Percentiles rank a stretch among this genome's conserved stretches.
Conservation (phyloP, 768 basidiomycete species). For the Boletus tomentosulus region DNA sequence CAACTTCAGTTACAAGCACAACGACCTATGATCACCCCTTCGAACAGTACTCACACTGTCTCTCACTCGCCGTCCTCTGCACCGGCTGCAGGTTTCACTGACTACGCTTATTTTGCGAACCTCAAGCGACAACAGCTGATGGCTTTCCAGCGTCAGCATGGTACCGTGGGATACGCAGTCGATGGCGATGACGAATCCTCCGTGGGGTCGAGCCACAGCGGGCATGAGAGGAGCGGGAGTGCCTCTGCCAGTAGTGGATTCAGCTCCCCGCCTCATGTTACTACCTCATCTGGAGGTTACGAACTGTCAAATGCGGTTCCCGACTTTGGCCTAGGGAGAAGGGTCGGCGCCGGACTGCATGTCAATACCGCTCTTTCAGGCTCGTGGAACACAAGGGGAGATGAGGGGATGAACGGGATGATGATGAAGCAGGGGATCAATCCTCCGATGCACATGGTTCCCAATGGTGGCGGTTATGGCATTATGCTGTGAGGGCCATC, state of each 20-base stretch:
- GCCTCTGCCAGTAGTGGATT: conserved; percentile 32
- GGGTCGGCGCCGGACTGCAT: conserved; percentile 22
- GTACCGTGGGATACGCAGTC: conserved; percentile 21
- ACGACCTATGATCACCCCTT: conserved; percentile 39
- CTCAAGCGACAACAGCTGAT: conserved; percentile 29
- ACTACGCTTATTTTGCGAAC: conserved; percentile 26
- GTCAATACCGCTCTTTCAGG: conserved; percentile 23
- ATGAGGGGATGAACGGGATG: conserved; percentile 33
- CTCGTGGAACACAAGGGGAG: conserved; percentile 24
- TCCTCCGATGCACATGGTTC: conserved; percentile 36
- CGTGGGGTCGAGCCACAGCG: conserved; percentile 34
- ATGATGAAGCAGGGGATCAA: conserved; percentile 33
- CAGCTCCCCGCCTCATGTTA: conserved; percentile 28
- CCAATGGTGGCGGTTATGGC: conserved; percentile 36
- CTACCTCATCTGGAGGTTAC: conserved; percentile 30
- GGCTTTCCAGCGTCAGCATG: conserved; percentile 30
- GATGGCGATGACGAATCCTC: conserved; percentile 39
- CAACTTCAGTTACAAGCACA: conserved; percentile 31
- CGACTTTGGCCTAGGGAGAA: conserved; percentile 25
- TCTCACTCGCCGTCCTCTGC: conserved; percentile 17
- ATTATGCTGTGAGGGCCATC: conserved; percentile 33
- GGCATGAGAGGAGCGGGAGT: conserved; percentile 36
- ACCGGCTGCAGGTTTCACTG: conserved; percentile 9
- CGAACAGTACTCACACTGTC: conserved; percentile 36
- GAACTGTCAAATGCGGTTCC: conserved; percentile 32